Percentiles rank a stretch among this genome's conserved stretches.
phyloP scores from a whole-genome alignment of 2,329 filamentous ascomycete species.

The Colletotrichum spaethianum region DNA sequence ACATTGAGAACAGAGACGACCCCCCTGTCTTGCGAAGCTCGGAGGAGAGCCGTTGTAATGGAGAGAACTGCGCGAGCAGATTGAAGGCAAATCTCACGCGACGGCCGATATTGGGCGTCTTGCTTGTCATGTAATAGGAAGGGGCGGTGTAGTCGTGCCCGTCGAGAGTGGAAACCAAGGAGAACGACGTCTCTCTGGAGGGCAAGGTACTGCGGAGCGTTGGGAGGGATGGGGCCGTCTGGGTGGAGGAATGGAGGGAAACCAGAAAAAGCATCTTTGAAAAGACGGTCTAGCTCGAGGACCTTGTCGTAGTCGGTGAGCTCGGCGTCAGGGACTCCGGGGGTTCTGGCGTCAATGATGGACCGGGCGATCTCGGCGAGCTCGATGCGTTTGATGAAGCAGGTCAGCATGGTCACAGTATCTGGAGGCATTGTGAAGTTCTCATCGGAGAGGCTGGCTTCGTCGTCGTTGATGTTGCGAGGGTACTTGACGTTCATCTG shows the following conservation, averaged over 20 bases:
- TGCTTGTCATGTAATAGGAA: conserved; percentile 44
- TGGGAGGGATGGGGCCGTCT: conserved; percentile 30
- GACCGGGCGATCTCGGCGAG: conserved; percentile 55
- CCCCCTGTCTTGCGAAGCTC: conserved; percentile 11
- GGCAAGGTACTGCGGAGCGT: conserved; percentile 37
- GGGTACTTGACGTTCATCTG: conserved; percentile 58
- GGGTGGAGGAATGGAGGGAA: conserved; percentile 43
- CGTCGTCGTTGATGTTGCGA: conserved; percentile 55
- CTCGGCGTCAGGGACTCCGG: conserved; percentile 47
- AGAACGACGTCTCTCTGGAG: conserved; percentile 45
- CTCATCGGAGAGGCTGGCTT: conserved; percentile 50
- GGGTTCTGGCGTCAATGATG: conserved; percentile 51
- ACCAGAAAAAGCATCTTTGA: conserved; percentile 40
- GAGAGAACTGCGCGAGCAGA: conserved; percentile 46
- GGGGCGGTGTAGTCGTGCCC: conserved; percentile 47
- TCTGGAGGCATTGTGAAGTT: conserved; percentile 48
- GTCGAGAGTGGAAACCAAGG: conserved; percentile 45
- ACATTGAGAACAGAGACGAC: neutral
- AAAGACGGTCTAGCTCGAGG: conserved; percentile 50
- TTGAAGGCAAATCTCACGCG: conserved; percentile 43
- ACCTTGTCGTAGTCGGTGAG: conserved; percentile 50
- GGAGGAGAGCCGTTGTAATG: conserved; percentile 43
- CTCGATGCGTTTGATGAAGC: conserved; percentile 55
- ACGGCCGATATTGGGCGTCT: conserved; percentile 26
- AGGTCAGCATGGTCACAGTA: conserved; percentile 54